phyloP scores from a whole-genome alignment of 306 rosid species.

The Rosa persica region DNA sequence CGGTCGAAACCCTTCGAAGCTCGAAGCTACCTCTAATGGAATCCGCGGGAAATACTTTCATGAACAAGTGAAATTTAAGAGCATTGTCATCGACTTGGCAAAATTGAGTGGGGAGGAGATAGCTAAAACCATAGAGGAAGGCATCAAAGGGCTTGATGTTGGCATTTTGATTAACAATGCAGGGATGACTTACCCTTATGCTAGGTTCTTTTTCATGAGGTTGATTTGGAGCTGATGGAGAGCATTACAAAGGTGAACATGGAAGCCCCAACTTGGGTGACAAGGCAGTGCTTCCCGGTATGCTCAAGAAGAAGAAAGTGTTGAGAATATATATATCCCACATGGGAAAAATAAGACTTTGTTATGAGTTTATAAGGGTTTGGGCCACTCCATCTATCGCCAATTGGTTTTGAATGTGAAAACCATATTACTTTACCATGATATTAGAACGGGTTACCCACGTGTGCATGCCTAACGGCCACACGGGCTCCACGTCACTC shows the following conservation, averaged over 20 bases:
- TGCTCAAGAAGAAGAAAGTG: slow-evolving; percentile 52
- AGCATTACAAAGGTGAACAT: slow-evolving; percentile 37
- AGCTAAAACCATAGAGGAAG: neutral
- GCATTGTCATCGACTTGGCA: slow-evolving; percentile 34
- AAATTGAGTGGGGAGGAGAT: slow-evolving; percentile 17
- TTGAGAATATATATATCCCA: too few species aligned
- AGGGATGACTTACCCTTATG: slow-evolving; percentile 40
- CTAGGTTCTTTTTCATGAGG: slow-evolving; percentile 45
- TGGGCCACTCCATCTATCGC: too few species aligned
- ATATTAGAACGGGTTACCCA: too few species aligned
- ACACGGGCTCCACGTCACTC: too few species aligned
- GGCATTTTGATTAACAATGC: slow-evolving; percentile 48
- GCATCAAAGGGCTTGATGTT: slow-evolving; percentile 18
- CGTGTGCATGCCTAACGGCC: too few species aligned
- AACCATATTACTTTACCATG: too few species aligned
- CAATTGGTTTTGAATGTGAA: too few species aligned
- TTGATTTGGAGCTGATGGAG: slow-evolving; percentile 23
- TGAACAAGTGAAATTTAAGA: neutral
- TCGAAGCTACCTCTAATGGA: slow-evolving; percentile 30
- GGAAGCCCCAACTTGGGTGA: slow-evolving; percentile 41
- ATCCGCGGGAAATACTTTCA: slow-evolving; percentile 19
- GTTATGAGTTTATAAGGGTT: too few species aligned
- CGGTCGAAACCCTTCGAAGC: slow-evolving; percentile 34
- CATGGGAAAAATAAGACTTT: too few species aligned
- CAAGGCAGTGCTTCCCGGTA: slow-evolving; percentile 41